A percentile compares a stretch with the other conserved stretches of the same genome.
phyloP scores from a whole-genome alignment of 176 grass and related monocot species.

The Ensete glaucum region DNA sequence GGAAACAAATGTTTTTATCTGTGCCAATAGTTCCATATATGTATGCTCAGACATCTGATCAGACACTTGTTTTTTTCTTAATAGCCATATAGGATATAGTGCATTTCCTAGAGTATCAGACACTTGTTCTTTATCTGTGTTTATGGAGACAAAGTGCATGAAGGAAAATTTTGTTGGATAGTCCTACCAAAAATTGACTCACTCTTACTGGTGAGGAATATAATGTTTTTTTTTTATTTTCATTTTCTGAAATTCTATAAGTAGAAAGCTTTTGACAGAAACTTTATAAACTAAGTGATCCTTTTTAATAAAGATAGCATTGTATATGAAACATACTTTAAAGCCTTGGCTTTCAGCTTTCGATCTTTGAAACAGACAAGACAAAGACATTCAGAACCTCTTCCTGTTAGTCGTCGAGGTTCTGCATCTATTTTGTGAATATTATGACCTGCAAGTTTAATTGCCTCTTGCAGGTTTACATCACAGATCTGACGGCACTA shows the following conservation, averaged over 20 bases:
- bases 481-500: conserved; percentile 72
- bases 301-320: no score
- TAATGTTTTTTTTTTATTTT: background rate
- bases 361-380: no score
- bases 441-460: background rate
- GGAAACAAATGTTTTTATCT: background rate
- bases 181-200: background rate
- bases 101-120: background rate
- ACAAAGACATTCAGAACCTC: no score
- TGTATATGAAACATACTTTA: no score
- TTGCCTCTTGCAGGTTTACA: conserved; percentile 62
- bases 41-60: background rate
- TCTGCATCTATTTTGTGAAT: background rate
- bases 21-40: background rate
- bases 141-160: background rate
- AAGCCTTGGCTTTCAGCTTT: no score
- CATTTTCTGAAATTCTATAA: no score
- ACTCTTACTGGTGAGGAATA: background rate
- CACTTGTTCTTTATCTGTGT: no score
- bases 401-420: background rate
- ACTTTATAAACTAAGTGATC: no score
- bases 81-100: background rate
- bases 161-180: background rate
- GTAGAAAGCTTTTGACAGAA: no score
- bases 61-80: background rate